Base-by-base conservation (phyloP, 140 eudicot species). In the Ambrosia hybrid region DNA sequence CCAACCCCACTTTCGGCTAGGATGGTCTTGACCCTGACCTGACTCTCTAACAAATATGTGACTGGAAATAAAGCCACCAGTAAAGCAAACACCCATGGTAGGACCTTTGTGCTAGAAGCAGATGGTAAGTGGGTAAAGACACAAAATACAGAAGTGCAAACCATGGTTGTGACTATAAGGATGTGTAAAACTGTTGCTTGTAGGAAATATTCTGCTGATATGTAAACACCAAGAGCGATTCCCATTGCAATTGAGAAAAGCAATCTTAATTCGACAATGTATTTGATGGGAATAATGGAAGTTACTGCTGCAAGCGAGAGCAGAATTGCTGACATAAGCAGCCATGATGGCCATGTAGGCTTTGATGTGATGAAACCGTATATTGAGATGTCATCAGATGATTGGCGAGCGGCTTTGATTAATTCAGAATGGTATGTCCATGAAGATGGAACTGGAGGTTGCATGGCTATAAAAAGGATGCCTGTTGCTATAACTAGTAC, bases 311-410 rank as follows among this genome's bases (percentile, higher is more conserved):
- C 91, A n/a, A 93, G 93, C 49, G 98, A 84, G 76, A 93, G 96
- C 26, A 93, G 86, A 55, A 86, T 84, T 21, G 97, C 83, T 65
- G 82, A 76, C 70, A 93, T 85, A 49, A 93, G 98, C 58, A 93
- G 79, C 98, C 98, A 93, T 56, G 98, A 88, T 33, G 98, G 98
- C 98, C 98, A 93, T 43, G 97, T 90, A 15, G 97, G 96, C 73
- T 87, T 93, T 12, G 91, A 57, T 56, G 97, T 88, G 76, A 87
- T 84, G 76, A 90, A 93, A 51, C 98, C 98, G 36, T 93, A 93
- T 30, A 93, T 93, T 45, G 97, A 84, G 71, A 93, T 84, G 80
- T 93, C 98, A 78, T 93, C 98, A 0, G 96, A 81, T 48, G 98
- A 85, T 67, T 84, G 89, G 26, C 85, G 91, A 65, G 97, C 97